These are phyloP conservation scores for Fusarium guadeloupense DNA, from an alignment of 2,329 filamentous ascomycete species.

Conservation along the genomic window DNA sequence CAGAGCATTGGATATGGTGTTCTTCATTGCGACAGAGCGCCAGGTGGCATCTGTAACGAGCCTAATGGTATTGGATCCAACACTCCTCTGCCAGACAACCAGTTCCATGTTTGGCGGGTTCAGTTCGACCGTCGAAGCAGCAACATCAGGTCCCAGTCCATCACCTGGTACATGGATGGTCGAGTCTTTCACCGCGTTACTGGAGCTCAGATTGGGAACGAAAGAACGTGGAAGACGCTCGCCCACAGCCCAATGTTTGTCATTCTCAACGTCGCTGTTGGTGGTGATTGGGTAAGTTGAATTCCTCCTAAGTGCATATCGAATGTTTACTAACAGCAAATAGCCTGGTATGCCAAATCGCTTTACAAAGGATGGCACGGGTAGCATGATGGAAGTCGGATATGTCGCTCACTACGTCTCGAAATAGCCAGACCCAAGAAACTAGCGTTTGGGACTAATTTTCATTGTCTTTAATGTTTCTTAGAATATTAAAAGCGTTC, in stretches of 20 bases:
- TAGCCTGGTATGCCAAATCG: constrained; percentile 60
- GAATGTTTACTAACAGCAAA: constrained; percentile 3
- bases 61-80: constrained; percentile 53
- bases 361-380: constrained; percentile 56
- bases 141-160: constrained; percentile 59
- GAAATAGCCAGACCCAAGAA: constrained; percentile 18
- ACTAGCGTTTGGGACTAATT: neutral
- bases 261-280: constrained; percentile 65
- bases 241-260: constrained; percentile 61
- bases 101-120: constrained; percentile 61
- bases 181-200: constrained; percentile 54
- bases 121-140: constrained; percentile 58
- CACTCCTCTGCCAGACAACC: constrained; percentile 50
- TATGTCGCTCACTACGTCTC: constrained; percentile 58
- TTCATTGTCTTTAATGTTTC: neutral
- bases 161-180: constrained; percentile 62
- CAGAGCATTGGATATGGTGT: constrained; percentile 57
- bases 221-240: constrained; percentile 59
- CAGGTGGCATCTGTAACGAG: constrained; percentile 62
- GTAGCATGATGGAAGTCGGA: constrained; percentile 61
- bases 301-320: rapidly evolving
- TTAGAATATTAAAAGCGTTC: neutral
- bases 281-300: constrained; percentile 60
- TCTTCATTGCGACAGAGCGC: constrained; percentile 59
- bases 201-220: constrained; percentile 56